These are phyloP conservation scores for Candida boleticola DNA, from an alignment of 805 yeast genomes.

Conservation along the genomic window DNA sequence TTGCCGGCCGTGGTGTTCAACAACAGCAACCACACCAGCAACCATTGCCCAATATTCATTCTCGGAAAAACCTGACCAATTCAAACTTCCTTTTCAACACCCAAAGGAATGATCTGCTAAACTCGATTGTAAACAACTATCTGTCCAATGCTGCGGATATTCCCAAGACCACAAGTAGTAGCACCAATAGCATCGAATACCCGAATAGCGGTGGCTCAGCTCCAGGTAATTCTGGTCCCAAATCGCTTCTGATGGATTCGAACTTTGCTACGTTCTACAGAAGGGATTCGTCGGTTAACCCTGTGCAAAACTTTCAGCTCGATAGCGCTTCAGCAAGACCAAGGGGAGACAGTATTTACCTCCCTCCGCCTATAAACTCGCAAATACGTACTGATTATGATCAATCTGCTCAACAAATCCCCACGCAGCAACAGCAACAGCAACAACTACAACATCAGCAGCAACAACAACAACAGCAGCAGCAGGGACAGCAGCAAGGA, in stretches of 20 bases:
- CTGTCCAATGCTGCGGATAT: slow-evolving; percentile 6
- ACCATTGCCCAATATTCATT: slow-evolving; percentile 1
- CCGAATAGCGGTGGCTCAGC: not conserved
- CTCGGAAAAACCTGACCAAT: slow-evolving; percentile 11
- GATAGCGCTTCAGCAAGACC: slow-evolving; percentile 17
- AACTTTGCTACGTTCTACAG: slow-evolving; percentile 17
- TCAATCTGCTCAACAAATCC: too few relatives aligned
- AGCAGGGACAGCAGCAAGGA: slow-evolving; percentile 5
- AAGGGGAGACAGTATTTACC: slow-evolving; percentile 36
- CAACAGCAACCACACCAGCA: not conserved
- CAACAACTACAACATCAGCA: slow-evolving; percentile 8
- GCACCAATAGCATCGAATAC: not conserved
- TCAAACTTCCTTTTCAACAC: slow-evolving; percentile 24
- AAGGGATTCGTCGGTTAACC: slow-evolving; percentile 15
- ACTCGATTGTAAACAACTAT: slow-evolving; percentile 22
- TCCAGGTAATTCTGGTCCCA: slow-evolving; percentile 2
- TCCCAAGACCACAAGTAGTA: not conserved
- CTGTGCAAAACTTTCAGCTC: slow-evolving; percentile 6
- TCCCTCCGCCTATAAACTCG: slow-evolving; percentile 36
- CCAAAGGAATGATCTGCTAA: slow-evolving; percentile 29
- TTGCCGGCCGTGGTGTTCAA: not conserved
- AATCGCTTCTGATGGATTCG: slow-evolving; percentile 11
- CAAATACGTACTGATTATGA: slow-evolving; percentile 12
- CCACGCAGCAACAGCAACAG: slow-evolving; percentile 7
- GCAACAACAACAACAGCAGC: slow-evolving; percentile 5